phyloP scores from a whole-genome alignment of 768 basidiomycete genomes.

The Lepiota brunneoincarnata region DNA sequence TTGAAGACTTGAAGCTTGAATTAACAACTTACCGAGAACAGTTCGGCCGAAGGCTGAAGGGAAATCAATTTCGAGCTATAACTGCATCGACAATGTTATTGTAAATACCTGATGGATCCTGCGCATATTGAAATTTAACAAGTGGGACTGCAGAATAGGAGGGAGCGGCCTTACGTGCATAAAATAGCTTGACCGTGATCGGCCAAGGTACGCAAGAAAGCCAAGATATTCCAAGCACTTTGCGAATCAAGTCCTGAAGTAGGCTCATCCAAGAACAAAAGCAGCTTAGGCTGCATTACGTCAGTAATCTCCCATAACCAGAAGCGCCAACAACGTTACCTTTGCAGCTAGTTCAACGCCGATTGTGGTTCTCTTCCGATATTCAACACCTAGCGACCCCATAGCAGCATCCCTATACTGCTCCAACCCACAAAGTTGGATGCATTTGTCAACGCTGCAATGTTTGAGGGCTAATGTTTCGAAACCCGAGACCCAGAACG shows the following conservation, averaged over 20 bases:
- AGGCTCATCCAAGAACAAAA: constrained; percentile 89
- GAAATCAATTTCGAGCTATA: not conserved
- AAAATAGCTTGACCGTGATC: constrained; percentile 84
- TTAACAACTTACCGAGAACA: not conserved
- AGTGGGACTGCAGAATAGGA: not conserved
- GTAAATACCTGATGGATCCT: constrained; percentile 62
- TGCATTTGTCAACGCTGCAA: constrained; percentile 40
- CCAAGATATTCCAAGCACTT: constrained; percentile 81
- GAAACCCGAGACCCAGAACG: not conserved
- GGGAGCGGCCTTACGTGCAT: constrained; percentile 64
- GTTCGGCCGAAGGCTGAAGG: constrained; percentile 3
- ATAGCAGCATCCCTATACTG: constrained; percentile 62
- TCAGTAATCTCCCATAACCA: not conserved
- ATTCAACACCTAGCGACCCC: constrained; percentile 64
- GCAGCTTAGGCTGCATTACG: constrained; percentile 58
- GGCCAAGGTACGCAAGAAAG: constrained; percentile 74
- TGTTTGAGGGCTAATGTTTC: not conserved
- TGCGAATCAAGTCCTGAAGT: constrained; percentile 88
- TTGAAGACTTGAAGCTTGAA: no score
- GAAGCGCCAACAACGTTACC: constrained; percentile 28
- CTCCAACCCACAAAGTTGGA: constrained; percentile 65
- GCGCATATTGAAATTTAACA: not conserved
- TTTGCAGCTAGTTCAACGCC: constrained; percentile 91
- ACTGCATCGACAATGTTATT: constrained; percentile 60
- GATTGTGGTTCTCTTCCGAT: constrained; percentile 82